Conservation (phyloP, 1,284 basidiomycete species). For the Cystobasidiaceae sp. region DNA sequence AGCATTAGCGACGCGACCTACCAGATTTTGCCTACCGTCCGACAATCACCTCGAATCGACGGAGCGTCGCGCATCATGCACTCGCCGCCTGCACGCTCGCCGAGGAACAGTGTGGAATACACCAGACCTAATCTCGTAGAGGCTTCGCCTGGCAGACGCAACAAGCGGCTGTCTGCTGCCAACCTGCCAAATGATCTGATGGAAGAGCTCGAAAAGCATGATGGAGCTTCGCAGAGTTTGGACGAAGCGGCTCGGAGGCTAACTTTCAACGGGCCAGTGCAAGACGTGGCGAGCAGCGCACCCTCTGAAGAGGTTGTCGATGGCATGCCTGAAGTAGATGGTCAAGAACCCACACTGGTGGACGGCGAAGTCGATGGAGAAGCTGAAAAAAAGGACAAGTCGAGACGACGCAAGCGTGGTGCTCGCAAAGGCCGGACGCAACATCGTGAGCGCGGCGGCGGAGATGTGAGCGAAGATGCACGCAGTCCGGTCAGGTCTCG, state of each 20-base stretch:
- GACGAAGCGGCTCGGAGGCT: too few species aligned
- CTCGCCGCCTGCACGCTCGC: constrained; percentile 16
- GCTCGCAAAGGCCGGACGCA: constrained; percentile 55
- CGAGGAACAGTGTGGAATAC: constrained; percentile 10
- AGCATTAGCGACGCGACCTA: constrained; percentile 46
- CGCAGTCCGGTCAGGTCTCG: not conserved
- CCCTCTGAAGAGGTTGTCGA: not conserved
- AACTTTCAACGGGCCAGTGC: not conserved
- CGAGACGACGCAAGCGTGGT: constrained; percentile 71
- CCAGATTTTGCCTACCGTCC: constrained; percentile 28
- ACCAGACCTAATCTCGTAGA: not conserved
- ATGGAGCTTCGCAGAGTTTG: not conserved
- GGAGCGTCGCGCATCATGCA: constrained; percentile 4
- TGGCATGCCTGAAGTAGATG: not conserved
- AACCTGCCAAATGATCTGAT: constrained; percentile 17
- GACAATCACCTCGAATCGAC: constrained; percentile 20
- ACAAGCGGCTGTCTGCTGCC: not conserved
- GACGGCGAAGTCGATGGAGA: not conserved
- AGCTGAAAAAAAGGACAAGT: constrained; percentile 41
- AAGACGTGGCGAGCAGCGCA: not conserved
- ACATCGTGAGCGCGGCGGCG: constrained; percentile 53
- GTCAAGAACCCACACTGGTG: not conserved
- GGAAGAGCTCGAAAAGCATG: constrained; percentile 13
- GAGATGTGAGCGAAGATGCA: constrained; percentile 4
- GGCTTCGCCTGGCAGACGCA: constrained; percentile 3